phyloP scores from a whole-genome alignment of 805 yeast genomes.

The Diddensiella caesifluorescens region DNA sequence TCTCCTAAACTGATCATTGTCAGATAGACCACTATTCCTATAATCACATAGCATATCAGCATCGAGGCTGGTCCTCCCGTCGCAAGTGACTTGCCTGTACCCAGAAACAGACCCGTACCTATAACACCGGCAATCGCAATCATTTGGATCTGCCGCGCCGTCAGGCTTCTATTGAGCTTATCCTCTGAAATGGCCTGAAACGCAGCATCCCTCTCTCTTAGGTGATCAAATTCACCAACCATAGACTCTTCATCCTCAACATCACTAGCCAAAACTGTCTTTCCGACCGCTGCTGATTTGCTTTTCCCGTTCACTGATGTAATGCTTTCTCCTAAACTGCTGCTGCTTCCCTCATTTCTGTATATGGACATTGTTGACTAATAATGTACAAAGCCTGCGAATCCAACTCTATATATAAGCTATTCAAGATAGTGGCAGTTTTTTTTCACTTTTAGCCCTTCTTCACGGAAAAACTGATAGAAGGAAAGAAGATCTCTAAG shows the following conservation, averaged over 20 bases:
- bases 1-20: slow-evolving; percentile 54
- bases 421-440: too few relatives aligned
- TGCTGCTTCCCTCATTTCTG: too few relatives aligned
- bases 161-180: slow-evolving; percentile 23
- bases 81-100: slow-evolving; percentile 46
- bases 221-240: slow-evolving; percentile 1
- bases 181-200: slow-evolving; percentile 16
- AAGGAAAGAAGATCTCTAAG: too few relatives aligned
- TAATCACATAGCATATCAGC: slow-evolving; percentile 44
- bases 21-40: slow-evolving; percentile 47
- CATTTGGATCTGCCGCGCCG: slow-evolving; percentile 53
- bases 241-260: slow-evolving; percentile 3
- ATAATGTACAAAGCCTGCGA: too few relatives aligned
- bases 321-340: too few relatives aligned
- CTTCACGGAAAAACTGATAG: too few relatives aligned
- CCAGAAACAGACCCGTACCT: slow-evolving; percentile 58
- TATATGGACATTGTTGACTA: too few relatives aligned
- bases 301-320: too few relatives aligned
- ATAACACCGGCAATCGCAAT: slow-evolving; percentile 74
- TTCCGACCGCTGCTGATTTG: too few relatives aligned
- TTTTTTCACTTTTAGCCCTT: too few relatives aligned
- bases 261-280: too few relatives aligned
- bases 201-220: slow-evolving; percentile 4
- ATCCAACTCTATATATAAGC: too few relatives aligned
- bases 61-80: slow-evolving; percentile 51